These are phyloP conservation scores for Cladosporium sp. DNA, from an alignment of 2,329 filamentous ascomycete species.

Conservation along the genomic window DNA sequence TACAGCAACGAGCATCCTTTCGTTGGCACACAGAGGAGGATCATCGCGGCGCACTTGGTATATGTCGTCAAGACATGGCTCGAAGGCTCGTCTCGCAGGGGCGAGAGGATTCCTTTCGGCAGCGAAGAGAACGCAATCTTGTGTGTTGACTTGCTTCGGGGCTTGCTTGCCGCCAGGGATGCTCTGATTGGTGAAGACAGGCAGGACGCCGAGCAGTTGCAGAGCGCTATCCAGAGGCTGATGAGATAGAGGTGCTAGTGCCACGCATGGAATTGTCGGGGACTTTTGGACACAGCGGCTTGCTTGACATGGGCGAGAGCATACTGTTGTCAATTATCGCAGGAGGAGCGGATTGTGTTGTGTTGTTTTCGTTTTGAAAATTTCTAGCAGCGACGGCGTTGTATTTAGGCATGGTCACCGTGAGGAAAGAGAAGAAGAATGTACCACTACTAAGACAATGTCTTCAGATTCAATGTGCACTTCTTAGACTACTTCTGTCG, in stretches of 20 bases:
- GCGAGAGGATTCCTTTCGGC: conserved; percentile 57
- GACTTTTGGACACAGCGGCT: background rate
- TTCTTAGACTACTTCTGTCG: background rate
- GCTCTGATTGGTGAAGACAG: conserved; percentile 27
- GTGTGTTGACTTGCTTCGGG: conserved; percentile 34
- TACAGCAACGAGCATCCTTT: conserved; percentile 68
- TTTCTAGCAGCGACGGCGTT: conserved; percentile 17
- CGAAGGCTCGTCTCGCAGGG: conserved; percentile 54
- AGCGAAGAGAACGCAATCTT: conserved; percentile 57
- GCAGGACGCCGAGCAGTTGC: conserved; percentile 27
- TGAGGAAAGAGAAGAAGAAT: conserved; percentile 5
- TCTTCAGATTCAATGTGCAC: background rate
- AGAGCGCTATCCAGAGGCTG: conserved; percentile 16
- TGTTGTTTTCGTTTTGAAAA: background rate
- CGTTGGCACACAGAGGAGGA: conserved; percentile 53
- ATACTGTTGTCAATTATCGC: background rate
- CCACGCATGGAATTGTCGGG: background rate
- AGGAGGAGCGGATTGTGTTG: background rate
- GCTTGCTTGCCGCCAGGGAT: conserved; percentile 27
- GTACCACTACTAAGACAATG: conserved; percentile 11
- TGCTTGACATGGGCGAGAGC: background rate
- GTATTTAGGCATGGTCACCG: conserved; percentile 15
- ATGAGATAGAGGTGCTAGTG: conserved; percentile 4
- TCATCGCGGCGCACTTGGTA: conserved; percentile 62
- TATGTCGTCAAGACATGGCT: conserved; percentile 64